Evolutionary conservation across 2,329 filamentous ascomycete genomes (phyloP), one percentile per base, ranked within the genome.

Genomic region (Fusarium fujikuroi): DNA sequence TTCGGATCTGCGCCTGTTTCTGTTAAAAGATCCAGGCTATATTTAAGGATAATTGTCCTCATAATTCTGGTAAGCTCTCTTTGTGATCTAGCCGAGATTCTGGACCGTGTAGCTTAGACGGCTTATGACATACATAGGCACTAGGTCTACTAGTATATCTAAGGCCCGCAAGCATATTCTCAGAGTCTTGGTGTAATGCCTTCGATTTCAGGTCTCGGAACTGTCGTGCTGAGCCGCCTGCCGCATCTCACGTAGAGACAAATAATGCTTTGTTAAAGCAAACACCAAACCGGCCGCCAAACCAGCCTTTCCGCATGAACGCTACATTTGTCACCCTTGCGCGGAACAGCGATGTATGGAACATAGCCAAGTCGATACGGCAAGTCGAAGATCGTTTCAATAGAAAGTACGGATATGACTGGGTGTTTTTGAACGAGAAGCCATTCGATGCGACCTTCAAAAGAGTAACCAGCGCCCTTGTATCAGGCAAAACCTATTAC

Each of bases 61-160:
- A 9, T 40, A 14, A 9, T 40, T 9, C 39, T 40, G 39, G 39
- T 40, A 40, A 40, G 39, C 12, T 12, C 39, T 40, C 11, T 14
- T 40, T n/a, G 8, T 1, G 5, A n/a, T 21, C 19, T 7, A 12
- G 4, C 2, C 12, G 5, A n/a, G 12, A 14, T 40, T n/a, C 7
- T n/a, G 12, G 12, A 32, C 32, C 11, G 12, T 32, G 12, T 32
- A 15, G 39, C 39, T 40, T 21, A n/a, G 12, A 40, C 11, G 19
- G 2, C 39, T 40, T 21, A 40, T 5, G 14, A 12, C 7, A 40
- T n/a, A 6, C 21, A 7, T 0, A 40, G 39, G 39, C 2, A 40
- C 12, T 40, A 1, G 39, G 39, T 14, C 8, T 9, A 40, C 12
- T 40, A 5, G 8, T 9, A 9, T 40, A n/a, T 40, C 21, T 40